A percentile compares a stretch with the other conserved stretches of the same genome.
Conservation (phyloP, 1,284 basidiomycete genomes). For the Pseudozyma hubeiensis region DNA sequence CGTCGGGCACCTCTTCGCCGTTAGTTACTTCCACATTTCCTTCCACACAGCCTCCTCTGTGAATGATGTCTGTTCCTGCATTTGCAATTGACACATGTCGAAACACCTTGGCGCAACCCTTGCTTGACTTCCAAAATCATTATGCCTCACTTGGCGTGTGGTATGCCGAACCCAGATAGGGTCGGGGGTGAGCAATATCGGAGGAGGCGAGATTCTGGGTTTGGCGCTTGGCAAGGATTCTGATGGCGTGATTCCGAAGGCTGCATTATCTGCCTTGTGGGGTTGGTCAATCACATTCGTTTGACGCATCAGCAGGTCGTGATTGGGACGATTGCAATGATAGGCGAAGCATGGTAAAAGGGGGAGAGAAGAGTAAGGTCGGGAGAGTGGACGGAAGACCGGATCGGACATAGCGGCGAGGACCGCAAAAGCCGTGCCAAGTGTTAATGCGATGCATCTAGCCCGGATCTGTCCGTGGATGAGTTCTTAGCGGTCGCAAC, state of each 20-base stretch:
- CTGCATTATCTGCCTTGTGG: slow-evolving; percentile 13
- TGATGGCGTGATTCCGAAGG: not conserved
- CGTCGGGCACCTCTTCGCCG: slow-evolving; percentile 17
- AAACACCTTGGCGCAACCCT: not conserved
- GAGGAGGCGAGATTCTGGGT: not conserved
- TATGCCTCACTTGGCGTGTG: not conserved
- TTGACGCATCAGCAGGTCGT: not conserved
- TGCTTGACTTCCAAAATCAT: not conserved
- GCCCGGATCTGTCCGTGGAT: no score
- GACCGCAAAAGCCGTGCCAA: slow-evolving; percentile 14
- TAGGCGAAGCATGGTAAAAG: not conserved
- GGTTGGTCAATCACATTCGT: slow-evolving; percentile 15
- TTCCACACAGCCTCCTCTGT: not conserved
- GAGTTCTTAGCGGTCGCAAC: no score
- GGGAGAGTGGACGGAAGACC: not conserved
- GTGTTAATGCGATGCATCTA: slow-evolving; percentile 12
- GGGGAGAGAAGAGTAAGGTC: not conserved
- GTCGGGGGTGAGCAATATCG: not conserved
- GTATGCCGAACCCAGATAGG: not conserved
- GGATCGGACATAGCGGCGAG: slow-evolving; percentile 16
- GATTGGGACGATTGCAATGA: slow-evolving; percentile 14
- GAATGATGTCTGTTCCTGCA: not conserved
- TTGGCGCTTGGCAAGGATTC: slow-evolving; percentile 3
- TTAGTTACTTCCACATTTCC: slow-evolving; percentile 17
- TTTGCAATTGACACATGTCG: not conserved